Percentiles rank a stretch among this genome's conserved stretches.
Evolutionary conservation across 2,329 filamentous ascomycete species (phyloP).

Genomic region (Fusarium pseudonygamai): DNA sequence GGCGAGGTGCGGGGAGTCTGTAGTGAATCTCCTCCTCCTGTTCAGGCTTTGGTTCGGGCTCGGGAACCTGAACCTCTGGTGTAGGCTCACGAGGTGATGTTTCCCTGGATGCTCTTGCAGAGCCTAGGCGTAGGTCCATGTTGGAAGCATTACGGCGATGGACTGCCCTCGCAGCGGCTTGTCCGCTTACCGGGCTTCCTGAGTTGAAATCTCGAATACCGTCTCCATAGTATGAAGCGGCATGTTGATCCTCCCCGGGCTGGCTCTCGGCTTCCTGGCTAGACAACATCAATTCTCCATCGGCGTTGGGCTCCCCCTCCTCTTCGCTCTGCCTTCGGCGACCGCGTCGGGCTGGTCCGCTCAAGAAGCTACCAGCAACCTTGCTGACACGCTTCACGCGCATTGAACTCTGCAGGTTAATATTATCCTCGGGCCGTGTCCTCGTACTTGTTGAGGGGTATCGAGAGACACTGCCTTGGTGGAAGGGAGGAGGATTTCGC

Average conservation of each 20-base stretch:
- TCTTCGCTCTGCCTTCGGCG: constrained; percentile 63
- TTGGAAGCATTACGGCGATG: constrained; percentile 53
- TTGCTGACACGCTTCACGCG: constrained; percentile 81
- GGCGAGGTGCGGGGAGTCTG: constrained; percentile 53
- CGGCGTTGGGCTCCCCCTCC: constrained; percentile 60
- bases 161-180: constrained; percentile 53
- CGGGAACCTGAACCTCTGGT: constrained; percentile 20
- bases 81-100: constrained; percentile 27
- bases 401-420: constrained; percentile 76
- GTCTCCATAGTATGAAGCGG: constrained; percentile 56
- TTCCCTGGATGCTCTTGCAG: constrained; percentile 45
- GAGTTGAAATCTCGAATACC: constrained; percentile 61
- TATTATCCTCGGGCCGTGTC: constrained; percentile 68
- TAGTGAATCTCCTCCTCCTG: constrained; percentile 57
- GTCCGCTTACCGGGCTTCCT: constrained; percentile 66
- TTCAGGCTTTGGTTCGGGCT: constrained; percentile 27
- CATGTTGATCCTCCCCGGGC: constrained; percentile 49
- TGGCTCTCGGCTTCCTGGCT: constrained; percentile 57
- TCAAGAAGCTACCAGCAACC: constrained; percentile 79
- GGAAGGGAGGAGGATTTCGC: constrained; percentile 57
- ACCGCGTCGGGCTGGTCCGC: constrained; percentile 80
- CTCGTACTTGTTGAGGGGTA: constrained; percentile 61
- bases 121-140: constrained; percentile 48
- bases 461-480: constrained; percentile 63
- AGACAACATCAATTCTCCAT: constrained; percentile 52